Evolutionary conservation across 352 stramenopile genomes (phyloP), one percentile per base, ranked within the genome.

Genomic region (Globisporangium splendens): DNA sequence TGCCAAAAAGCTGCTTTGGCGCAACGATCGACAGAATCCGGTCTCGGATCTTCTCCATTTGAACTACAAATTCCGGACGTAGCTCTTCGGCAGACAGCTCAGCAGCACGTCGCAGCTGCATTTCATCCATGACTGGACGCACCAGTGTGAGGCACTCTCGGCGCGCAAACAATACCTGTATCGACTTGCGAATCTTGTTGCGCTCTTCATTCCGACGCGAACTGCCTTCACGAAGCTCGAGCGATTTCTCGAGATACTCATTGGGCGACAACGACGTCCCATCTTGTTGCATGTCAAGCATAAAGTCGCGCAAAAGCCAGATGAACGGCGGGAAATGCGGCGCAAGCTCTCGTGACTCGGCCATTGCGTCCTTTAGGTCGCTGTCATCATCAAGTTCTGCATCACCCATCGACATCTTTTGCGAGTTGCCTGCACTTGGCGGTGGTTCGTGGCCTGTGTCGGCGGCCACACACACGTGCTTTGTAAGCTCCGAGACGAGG

Each of bases 401-500:
- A 21, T 47, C 55, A 35, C 28, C 10, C 28, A 50, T 50, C 3
- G 17, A 22, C 1, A n/a, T 15, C 14, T 12, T 24, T 42, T 41
- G 61, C 15, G 12, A 13, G 3, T 31, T 46, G 22, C 13, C 65
- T 5, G 10, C 51, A 20, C 15, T 8, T 51, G 13, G 14, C 14
- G 13, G 6, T 20, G 58, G 28, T 11, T 57, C 20, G 20, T 61
- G 53, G 0, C 35, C 61, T 8, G 64, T 56, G 56, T 84, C 61
- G 21, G 73, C 50, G 61, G 74, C 90, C 17, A 92, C 68, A 55
- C 82, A 91, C 3, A 95, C 81, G 56, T 89, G 81, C 49, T 93
- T 93, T 20, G 83, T 92, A 46, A 93, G 68, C 60, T 95, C 82
- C 10, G 83, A 93, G 21, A 95, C 86, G 38, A 95, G 79, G 56